Percentiles rank a stretch among this genome's conserved stretches.
Evolutionary conservation across 352 stramenopile genomes (phyloP).

Genomic region (Pythium angustatum): DNA sequence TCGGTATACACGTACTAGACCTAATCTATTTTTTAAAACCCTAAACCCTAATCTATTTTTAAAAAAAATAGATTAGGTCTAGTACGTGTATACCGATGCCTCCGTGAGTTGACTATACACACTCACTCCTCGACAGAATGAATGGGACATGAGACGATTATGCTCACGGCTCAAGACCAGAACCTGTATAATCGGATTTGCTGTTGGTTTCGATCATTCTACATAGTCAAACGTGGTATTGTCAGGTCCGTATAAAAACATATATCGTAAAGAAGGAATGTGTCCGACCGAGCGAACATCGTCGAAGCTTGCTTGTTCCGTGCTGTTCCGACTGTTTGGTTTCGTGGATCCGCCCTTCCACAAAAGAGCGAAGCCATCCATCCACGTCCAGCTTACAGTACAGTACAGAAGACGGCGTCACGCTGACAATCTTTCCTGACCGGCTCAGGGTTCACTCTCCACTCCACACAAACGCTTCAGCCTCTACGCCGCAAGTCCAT

Average conservation of each 20-base stretch:
- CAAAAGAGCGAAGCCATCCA: not conserved
- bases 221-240: not conserved
- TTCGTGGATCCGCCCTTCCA: too few species aligned
- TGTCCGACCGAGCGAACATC: slow-evolving; percentile 8
- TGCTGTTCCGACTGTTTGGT: slow-evolving; percentile 11
- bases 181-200: not conserved
- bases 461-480: too few species aligned
- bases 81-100: not conserved
- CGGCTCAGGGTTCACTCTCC: too few species aligned
- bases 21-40: too few species aligned
- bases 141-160: slow-evolving; percentile 17
- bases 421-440: not conserved
- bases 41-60: too few species aligned
- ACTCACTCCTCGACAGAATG: not conserved
- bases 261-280: not conserved
- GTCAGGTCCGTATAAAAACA: not conserved
- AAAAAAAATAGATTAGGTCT: too few species aligned
- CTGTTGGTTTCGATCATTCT: not conserved
- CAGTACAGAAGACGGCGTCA: not conserved
- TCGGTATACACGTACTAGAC: too few species aligned
- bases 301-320: slow-evolving; percentile 4
- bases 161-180: not conserved
- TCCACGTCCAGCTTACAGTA: not conserved
- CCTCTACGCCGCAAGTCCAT: too few species aligned
- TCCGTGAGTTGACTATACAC: not conserved